Evolutionary conservation across 2,329 filamentous ascomycete genomes (phyloP).

Genomic region (Alternaria ethzedia): DNA sequence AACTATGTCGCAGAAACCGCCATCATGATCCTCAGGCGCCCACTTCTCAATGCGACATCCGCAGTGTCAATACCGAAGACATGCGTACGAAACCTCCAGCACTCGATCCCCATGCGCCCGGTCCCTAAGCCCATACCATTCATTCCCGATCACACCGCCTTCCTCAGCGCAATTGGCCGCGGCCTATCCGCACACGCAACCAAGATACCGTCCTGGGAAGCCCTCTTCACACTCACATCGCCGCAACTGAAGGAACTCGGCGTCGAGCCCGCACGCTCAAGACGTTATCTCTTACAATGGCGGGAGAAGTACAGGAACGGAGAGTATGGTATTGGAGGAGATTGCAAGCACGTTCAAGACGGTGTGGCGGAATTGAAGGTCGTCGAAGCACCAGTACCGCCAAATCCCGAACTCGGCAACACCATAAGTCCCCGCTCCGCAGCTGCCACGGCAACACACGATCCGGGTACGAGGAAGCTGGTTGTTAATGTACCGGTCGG

Average conservation of each 20-base stretch:
- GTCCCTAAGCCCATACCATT: constrained; percentile 80
- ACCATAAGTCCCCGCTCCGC: constrained; percentile 35
- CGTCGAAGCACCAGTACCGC: constrained; percentile 58
- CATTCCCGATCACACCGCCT: constrained; percentile 82
- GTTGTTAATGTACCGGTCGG: constrained; percentile 65
- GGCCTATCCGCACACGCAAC: constrained; percentile 78
- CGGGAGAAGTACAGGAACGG: constrained; percentile 82
- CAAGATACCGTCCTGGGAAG: constrained; percentile 91
- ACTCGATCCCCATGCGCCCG: constrained; percentile 49
- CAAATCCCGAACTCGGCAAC: constrained; percentile 36
- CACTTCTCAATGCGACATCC: constrained; percentile 36
- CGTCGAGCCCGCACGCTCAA: constrained; percentile 81
- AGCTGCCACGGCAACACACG: constrained; percentile 58
- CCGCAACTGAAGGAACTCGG: constrained; percentile 79
- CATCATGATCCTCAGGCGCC: constrained; percentile 47
- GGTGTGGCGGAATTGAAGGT: constrained; percentile 65
- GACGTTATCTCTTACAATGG: constrained; percentile 87
- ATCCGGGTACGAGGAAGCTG: constrained; percentile 62
- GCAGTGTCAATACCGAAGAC: constrained; percentile 34
- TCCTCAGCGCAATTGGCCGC: constrained; percentile 90
- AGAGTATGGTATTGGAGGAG: constrained; percentile 80
- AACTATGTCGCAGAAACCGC: constrained; percentile 5
- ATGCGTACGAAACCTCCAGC: constrained; percentile 47
- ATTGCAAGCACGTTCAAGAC: constrained; percentile 72
- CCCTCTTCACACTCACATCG: constrained; percentile 82